phyloP scores from a whole-genome alignment of 2,329 filamentous ascomycete species.

The Aphanocladium album region DNA sequence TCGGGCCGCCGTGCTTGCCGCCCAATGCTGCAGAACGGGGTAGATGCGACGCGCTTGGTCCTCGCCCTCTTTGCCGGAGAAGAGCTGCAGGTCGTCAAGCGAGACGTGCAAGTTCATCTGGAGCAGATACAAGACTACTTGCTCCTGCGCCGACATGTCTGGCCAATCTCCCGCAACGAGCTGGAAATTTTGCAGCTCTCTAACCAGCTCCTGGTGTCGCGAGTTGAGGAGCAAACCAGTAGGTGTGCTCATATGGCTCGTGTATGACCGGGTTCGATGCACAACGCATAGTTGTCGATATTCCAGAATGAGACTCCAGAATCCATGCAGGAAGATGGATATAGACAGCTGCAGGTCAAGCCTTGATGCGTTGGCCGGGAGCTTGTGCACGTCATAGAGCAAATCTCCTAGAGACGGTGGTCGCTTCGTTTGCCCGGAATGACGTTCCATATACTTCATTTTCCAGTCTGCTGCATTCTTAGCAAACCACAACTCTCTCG shows the following conservation, averaged over 20 bases:
- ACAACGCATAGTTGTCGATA: constrained; percentile 56
- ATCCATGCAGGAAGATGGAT: constrained; percentile 58
- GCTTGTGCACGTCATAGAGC: constrained; percentile 50
- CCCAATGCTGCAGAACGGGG: constrained; percentile 55
- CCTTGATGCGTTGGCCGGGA: constrained; percentile 42
- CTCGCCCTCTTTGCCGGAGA: constrained; percentile 62
- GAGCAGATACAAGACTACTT: constrained; percentile 48
- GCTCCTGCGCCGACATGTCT: constrained; percentile 41
- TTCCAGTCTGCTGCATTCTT: constrained; percentile 62
- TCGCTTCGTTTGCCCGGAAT: constrained; percentile 33
- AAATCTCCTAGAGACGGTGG: constrained; percentile 51
- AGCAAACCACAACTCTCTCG: constrained; percentile 61
- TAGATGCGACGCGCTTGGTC: constrained; percentile 59
- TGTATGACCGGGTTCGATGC: constrained; percentile 42
- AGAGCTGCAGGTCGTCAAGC: constrained; percentile 60
- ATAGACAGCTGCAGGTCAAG: constrained; percentile 54
- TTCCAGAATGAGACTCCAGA: constrained; percentile 62
- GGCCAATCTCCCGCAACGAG: constrained; percentile 37
- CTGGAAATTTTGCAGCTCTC: constrained; percentile 47
- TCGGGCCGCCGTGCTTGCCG: constrained; percentile 47
- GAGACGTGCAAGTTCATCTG: constrained; percentile 61
- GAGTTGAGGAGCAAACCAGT: constrained; percentile 45
- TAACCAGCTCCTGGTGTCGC: constrained; percentile 58
- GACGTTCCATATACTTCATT: constrained; percentile 44
- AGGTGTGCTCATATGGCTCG: constrained; percentile 32